Conservation (phyloP, 148 eudicot species). For the Nepenthes mirabilis region DNA sequence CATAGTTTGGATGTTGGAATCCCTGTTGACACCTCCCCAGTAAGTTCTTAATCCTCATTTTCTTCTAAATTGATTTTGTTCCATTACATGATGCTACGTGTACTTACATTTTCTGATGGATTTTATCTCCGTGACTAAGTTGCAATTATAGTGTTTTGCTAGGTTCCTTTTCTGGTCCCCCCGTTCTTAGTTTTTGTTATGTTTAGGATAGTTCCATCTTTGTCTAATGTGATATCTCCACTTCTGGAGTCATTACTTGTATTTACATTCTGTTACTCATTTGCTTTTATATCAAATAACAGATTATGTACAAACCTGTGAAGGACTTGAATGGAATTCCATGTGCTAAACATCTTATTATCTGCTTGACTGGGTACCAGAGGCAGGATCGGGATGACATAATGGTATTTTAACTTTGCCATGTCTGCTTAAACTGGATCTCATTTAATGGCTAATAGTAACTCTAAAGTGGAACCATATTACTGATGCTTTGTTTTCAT, state of each 20-base stretch:
- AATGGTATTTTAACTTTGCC: slow-evolving; percentile 37
- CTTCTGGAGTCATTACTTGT: neutral
- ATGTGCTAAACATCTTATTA: slow-evolving; percentile 51
- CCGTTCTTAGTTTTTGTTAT: neutral
- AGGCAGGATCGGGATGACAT: slow-evolving; percentile 67
- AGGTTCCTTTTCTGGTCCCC: neutral
- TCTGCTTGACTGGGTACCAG: slow-evolving; percentile 88
- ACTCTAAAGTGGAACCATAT: too few relatives aligned
- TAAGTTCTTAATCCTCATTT: slow-evolving; percentile 21
- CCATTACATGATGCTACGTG: neutral
- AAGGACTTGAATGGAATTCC: slow-evolving; percentile 70
- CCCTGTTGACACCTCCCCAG: slow-evolving; percentile 35
- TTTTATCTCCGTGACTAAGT: too few relatives aligned
- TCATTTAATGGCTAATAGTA: neutral
- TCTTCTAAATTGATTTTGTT: neutral
- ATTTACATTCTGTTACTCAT: neutral
- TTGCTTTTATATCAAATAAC: slow-evolving; percentile 6
- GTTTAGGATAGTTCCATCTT: neutral
- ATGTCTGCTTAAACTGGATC: neutral
- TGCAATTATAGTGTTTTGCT: neutral
- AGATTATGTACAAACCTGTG: slow-evolving; percentile 73
- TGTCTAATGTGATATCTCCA: neutral
- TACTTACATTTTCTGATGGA: neutral
- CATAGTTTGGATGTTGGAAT: slow-evolving; percentile 47
- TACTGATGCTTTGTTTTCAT: neutral